phyloP scores from a whole-genome alignment of 768 basidiomycete species.

The Tephrocybe sp. region DNA sequence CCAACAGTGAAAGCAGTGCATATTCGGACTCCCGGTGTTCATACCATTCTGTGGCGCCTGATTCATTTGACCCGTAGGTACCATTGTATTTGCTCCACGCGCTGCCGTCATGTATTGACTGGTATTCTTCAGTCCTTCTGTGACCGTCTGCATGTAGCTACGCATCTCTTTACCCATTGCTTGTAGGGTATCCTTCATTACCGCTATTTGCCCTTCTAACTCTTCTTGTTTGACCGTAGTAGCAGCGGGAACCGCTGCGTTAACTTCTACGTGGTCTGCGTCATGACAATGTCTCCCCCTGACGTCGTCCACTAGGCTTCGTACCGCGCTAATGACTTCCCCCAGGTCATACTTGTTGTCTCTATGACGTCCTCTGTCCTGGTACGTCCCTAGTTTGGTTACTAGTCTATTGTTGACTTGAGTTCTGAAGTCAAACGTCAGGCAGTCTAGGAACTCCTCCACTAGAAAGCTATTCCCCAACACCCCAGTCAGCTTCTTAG shows the following conservation, averaged over 20 bases:
- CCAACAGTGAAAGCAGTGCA: not conserved
- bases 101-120: not conserved
- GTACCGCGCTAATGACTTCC: not conserved
- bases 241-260: too few relatives aligned
- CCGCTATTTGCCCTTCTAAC: not conserved
- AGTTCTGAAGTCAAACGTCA: not conserved
- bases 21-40: not conserved
- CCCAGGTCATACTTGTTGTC: too few relatives aligned
- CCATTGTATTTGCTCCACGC: not conserved
- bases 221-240: too few relatives aligned
- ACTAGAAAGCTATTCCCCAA: not conserved
- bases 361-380: not conserved
- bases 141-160: not conserved
- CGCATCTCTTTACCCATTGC: not conserved
- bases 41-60: too few relatives aligned
- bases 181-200: not conserved
- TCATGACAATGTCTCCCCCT: not conserved
- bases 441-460: not conserved
- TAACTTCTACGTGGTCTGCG: not conserved
- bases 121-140: not conserved
- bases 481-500: not conserved
- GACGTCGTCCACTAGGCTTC: not conserved
- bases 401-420: not conserved
- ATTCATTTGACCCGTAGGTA: not conserved
- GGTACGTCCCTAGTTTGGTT: not conserved